Evolutionary conservation across 2,329 filamentous ascomycete genomes (phyloP).

Genomic region (Monosporascus sp.): DNA sequence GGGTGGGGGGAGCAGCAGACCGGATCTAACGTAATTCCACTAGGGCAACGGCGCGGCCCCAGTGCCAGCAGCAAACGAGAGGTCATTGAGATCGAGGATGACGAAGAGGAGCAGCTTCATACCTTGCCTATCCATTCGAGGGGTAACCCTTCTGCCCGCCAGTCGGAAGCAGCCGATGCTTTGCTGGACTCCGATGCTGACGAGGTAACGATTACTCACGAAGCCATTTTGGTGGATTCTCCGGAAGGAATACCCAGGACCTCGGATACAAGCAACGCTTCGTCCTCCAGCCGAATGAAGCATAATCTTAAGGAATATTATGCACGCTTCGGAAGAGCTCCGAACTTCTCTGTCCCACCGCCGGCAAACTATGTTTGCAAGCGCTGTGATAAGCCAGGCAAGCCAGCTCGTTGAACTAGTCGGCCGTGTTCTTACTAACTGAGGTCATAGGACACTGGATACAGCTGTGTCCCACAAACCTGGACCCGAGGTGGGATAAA

Average conservation of each 20-base stretch:
- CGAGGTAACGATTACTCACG: slow-evolving; percentile 2
- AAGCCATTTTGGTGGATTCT: slow-evolving; percentile 3
- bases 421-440: slow-evolving; percentile 4
- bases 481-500: slow-evolving; percentile 33
- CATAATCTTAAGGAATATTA: not conserved
- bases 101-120: not conserved
- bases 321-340: not conserved
- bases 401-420: slow-evolving; percentile 1
- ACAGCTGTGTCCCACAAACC: slow-evolving; percentile 35
- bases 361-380: slow-evolving; percentile 24
- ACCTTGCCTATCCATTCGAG: not conserved
- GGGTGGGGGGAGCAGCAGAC: slow-evolving; percentile 3
- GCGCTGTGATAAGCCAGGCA: slow-evolving; percentile 27
- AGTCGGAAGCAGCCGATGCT: not conserved
- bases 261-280: not conserved
- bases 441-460: slow-evolving; percentile 32
- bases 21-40: slow-evolving; percentile 10
- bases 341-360: slow-evolving; percentile 1
- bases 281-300: slow-evolving; percentile 1
- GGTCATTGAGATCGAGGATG: slow-evolving; percentile 1
- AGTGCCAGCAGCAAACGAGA: slow-evolving; percentile 1
- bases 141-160: not conserved
- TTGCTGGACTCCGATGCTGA: not conserved
- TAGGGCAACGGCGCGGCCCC: slow-evolving; percentile 4
- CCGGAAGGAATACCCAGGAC: not conserved